These are phyloP conservation scores for Eutrema japonicum DNA, from an alignment of 345 rosid genomes.

Conservation along the genomic window DNA sequence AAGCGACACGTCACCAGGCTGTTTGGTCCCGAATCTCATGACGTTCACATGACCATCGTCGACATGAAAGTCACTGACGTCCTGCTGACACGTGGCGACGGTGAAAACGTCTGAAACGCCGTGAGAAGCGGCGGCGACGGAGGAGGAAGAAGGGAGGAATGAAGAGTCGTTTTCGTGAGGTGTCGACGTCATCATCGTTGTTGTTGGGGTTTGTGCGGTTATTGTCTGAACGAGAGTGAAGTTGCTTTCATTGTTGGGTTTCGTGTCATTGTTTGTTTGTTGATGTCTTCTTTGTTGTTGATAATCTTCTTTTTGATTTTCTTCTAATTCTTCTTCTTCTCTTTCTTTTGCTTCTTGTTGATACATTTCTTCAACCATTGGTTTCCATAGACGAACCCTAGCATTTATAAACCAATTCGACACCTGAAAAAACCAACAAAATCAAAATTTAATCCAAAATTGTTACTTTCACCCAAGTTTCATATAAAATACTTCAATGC, in stretches of 20 bases:
- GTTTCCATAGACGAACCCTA: conserved; percentile 98
- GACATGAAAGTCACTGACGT: conserved; percentile 47
- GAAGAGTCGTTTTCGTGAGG: conserved; percentile 76
- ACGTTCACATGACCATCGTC: conserved; percentile 37
- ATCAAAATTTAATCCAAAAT: not conserved
- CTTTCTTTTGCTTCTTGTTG: conserved; percentile 82
- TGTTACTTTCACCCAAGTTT: not conserved
- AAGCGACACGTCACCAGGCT: conserved; percentile 88
- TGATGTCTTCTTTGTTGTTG: conserved; percentile 44
- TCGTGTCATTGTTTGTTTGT: conserved; percentile 49
- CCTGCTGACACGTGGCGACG: conserved; percentile 44
- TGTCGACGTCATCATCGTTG: conserved; percentile 53
- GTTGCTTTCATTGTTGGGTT: conserved; percentile 58
- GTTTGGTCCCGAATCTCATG: conserved; percentile 76
- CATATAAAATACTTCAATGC: not conserved
- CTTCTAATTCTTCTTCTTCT: conserved; percentile 50
- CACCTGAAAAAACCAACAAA: conserved; percentile 53
- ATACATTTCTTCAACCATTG: conserved; percentile 99
- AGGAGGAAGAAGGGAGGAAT: conserved; percentile 32
- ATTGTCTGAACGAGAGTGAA: conserved; percentile 37
- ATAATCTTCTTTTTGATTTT: conserved; percentile 37
- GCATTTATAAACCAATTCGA: conserved; percentile 99
- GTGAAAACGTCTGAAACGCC: conserved; percentile 35
- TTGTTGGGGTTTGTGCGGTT: conserved; percentile 51
- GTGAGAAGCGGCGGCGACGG: conserved; percentile 36